Percentiles rank a stretch among this genome's conserved stretches.
phyloP scores from a whole-genome alignment of 805 yeast genomes.

The Ogataea angusta region DNA sequence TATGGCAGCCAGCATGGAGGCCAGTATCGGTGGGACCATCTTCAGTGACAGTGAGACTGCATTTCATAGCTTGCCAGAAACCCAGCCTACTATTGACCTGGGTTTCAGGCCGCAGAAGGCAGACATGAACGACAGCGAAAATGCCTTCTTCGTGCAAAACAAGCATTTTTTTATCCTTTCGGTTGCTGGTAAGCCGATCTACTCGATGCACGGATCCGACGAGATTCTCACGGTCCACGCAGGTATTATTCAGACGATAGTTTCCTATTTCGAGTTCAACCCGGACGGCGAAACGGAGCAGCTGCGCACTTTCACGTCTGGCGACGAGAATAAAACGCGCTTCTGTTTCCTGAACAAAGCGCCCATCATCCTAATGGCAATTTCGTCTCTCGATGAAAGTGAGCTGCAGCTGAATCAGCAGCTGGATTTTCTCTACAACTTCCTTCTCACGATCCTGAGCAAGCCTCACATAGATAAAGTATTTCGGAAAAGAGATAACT shows the following conservation, averaged over 20 bases:
- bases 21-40: slow-evolving; percentile 25
- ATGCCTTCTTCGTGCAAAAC: slow-evolving; percentile 33
- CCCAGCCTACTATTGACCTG: slow-evolving; percentile 19
- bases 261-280: slow-evolving; percentile 59
- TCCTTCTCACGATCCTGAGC: slow-evolving; percentile 78
- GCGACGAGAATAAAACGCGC: slow-evolving; percentile 35
- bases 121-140: slow-evolving; percentile 28
- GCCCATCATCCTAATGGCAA: slow-evolving; percentile 74
- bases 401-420: slow-evolving; percentile 55
- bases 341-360: slow-evolving; percentile 59
- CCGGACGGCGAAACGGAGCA: slow-evolving; percentile 31
- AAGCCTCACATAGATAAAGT: slow-evolving; percentile 69
- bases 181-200: slow-evolving; percentile 85
- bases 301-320: slow-evolving; percentile 52
- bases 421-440: slow-evolving; percentile 69
- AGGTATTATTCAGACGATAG: slow-evolving; percentile 78
- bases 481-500: slow-evolving; percentile 69
- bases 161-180: slow-evolving; percentile 81
- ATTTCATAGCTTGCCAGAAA: slow-evolving; percentile 9
- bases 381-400: slow-evolving; percentile 54
- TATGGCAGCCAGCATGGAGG: slow-evolving; percentile 11
- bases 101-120: slow-evolving; percentile 24
- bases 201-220: slow-evolving; percentile 71
- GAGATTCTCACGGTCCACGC: slow-evolving; percentile 64
- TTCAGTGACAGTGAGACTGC: slow-evolving; percentile 18